Evolutionary conservation across 371 early-diverging fungal species (phyloP).

Genomic region (Basidiobolus meristosporus): DNA sequence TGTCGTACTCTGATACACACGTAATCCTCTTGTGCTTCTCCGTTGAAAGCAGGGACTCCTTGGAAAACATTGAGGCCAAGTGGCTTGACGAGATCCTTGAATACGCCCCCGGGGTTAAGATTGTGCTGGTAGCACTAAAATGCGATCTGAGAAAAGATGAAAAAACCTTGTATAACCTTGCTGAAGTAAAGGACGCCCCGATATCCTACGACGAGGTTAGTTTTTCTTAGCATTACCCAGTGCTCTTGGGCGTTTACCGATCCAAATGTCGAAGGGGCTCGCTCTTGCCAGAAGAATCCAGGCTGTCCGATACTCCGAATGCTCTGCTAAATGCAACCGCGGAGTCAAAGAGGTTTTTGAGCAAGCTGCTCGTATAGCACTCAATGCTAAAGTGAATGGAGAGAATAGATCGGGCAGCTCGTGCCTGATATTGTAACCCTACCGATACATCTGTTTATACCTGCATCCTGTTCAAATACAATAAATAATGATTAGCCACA

Average conservation of each 20-base stretch:
- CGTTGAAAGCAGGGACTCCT: conserved; percentile 69
- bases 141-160: conserved; percentile 46
- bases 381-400: conserved; percentile 1
- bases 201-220: conserved; percentile 53
- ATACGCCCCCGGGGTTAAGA: neutral
- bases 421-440: too few relatives aligned
- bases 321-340: conserved; percentile 47
- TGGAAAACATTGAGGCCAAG: conserved; percentile 65
- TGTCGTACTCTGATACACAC: conserved; percentile 82
- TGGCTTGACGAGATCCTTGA: conserved; percentile 13
- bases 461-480: too few relatives aligned
- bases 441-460: too few relatives aligned
- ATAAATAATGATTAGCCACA: too few relatives aligned
- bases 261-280: conserved; percentile 18
- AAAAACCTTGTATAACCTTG: conserved; percentile 40
- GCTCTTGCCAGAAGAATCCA: conserved; percentile 43
- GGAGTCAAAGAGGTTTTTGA: conserved; percentile 61
- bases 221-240: conserved; percentile 25
- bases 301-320: conserved; percentile 60
- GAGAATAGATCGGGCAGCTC: too few relatives aligned
- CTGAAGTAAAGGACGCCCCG: conserved; percentile 38
- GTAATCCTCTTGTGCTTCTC: conserved; percentile 76
- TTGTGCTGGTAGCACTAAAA: conserved; percentile 1
- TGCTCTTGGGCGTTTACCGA: conserved; percentile 14
- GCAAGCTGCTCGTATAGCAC: conserved; percentile 39